Evolutionary conservation across 306 rosid genomes (phyloP), one percentile per base, ranked within the genome.

Genomic region (Albizia julibrissin): DNA sequence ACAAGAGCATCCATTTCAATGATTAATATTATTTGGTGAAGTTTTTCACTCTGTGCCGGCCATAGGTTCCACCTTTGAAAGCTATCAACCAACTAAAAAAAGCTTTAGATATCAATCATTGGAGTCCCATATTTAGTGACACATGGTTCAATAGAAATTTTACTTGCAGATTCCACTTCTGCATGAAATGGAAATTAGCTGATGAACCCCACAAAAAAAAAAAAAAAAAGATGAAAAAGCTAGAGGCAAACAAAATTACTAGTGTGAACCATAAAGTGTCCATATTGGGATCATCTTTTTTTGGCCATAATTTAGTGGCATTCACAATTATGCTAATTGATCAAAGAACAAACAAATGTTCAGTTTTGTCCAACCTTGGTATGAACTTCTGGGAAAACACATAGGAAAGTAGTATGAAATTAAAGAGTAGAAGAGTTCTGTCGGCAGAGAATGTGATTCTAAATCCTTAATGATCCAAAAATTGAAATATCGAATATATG

Each of bases 31-130:
- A 47, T 84, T 72, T 66, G 80, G 82, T 74, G 62, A 69, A 29
- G 64, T 54, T 56, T 74, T 81, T 46, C 68, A 80, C 78, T 14
- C 67, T 24, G 67, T 24, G 83, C 85, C 79, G 49, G 79, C 84
- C 33, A 21, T 65, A 86, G 87, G 75, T 77, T 82, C 90, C 85
- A 82, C 56, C 83, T 75, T 85, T 86, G 93, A 89, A 86, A 89
- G 87, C 85, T 79, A 77, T 78, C 37, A 65, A 74, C 86, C 86
- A 88, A 87, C 89, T 61, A 89, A 79, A 89, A 78, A 79, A 80
- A 52, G 78, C 72, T 58, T 77, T 39, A 66, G 21, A 18, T 37
- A 37, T 77, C 68, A 71, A 27, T 40, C 6, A 72, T 65, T 77
- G 31, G 18, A 47, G 62, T 80, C 65, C 90, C 83, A 58, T 46